Percentiles rank a stretch among this genome's conserved stretches.
Evolutionary conservation across 768 basidiomycete species (phyloP).

Genomic region (Hygrophorus russula): DNA sequence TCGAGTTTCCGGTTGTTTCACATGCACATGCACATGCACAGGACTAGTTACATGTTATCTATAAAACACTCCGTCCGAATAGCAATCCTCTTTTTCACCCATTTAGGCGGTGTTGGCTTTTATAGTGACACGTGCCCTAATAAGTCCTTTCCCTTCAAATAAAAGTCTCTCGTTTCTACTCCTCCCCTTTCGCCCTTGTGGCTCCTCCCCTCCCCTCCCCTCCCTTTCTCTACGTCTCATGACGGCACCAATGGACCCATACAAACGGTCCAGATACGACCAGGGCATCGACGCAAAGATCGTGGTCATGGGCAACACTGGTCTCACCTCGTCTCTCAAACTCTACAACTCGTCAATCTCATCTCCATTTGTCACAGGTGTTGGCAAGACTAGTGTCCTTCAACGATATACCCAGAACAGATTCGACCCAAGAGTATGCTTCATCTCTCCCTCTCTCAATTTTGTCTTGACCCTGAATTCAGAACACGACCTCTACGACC

Average conservation of each 20-base stretch:
- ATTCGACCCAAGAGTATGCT: constrained; percentile 57
- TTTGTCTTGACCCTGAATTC: no score
- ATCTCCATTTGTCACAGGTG: constrained; percentile 35
- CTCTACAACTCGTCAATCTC: no score
- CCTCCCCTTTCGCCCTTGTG: constrained; percentile 34
- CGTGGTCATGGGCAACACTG: constrained; percentile 83
- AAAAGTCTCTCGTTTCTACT: constrained; percentile 17
- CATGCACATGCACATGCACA: no score
- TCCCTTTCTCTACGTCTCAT: constrained; percentile 12
- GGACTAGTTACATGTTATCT: constrained; percentile 33
- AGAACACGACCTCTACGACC: constrained; percentile 79
- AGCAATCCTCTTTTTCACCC: no score
- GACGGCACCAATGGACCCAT: constrained; percentile 59
- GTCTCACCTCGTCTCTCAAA: constrained; percentile 12
- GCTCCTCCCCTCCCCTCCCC: constrained; percentile 26
- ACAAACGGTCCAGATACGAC: constrained; percentile 59
- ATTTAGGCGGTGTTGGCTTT: no score
- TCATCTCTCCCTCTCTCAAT: no score
- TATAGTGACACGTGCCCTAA: no score
- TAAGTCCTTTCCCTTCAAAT: constrained; percentile 20
- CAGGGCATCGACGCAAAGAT: constrained; percentile 90
- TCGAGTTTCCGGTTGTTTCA: constrained; percentile 85
- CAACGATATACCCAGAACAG: constrained; percentile 85
- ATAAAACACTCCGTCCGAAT: no score
- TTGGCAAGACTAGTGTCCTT: constrained; percentile 87